phyloP scores from a whole-genome alignment of 2,329 filamentous ascomycete genomes.

The Alternaria dauci region DNA sequence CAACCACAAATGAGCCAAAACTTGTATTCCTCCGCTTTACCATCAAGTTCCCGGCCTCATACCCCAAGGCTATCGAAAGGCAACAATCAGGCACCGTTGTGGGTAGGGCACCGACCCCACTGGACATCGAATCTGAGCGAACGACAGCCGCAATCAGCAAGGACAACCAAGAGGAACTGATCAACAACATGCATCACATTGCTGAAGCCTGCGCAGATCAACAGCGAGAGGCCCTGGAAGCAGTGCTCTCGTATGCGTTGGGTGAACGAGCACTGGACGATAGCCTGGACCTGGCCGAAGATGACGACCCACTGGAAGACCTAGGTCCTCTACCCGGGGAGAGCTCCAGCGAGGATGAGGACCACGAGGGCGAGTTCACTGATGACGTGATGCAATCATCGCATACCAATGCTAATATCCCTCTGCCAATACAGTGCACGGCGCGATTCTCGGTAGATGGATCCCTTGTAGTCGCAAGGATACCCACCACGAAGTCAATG shows the following conservation, averaged over 20 bases:
- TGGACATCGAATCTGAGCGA: conserved; percentile 64
- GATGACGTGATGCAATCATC: conserved; percentile 62
- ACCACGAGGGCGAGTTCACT: conserved; percentile 61
- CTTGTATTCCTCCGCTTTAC: conserved; percentile 65
- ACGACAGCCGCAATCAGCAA: conserved; percentile 63
- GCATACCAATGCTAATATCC: conserved; percentile 70
- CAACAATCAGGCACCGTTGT: conserved; percentile 26
- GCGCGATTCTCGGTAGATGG: conserved; percentile 66
- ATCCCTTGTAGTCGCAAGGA: conserved; percentile 58
- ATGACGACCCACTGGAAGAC: conserved; percentile 64
- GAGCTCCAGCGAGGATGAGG: conserved; percentile 85
- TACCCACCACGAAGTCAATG: conserved; percentile 55
- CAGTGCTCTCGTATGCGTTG: conserved; percentile 67
- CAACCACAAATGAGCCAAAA: conserved; percentile 40
- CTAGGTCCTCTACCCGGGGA: conserved; percentile 61
- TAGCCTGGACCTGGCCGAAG: conserved; percentile 55
- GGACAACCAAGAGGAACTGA: conserved; percentile 58
- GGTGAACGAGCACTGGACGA: conserved; percentile 68
- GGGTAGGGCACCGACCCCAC: conserved; percentile 53
- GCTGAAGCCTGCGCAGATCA: conserved; percentile 62
- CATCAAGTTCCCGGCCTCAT: conserved; percentile 66
- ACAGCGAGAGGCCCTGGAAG: conserved; percentile 67
- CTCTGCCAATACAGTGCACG: conserved; percentile 66
- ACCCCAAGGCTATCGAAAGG: conserved; percentile 60
- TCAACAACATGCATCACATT: conserved; percentile 63